These are phyloP conservation scores for Hysterangium stoloniferum DNA, from an alignment of 768 basidiomycete genomes.

Conservation along the genomic window DNA sequence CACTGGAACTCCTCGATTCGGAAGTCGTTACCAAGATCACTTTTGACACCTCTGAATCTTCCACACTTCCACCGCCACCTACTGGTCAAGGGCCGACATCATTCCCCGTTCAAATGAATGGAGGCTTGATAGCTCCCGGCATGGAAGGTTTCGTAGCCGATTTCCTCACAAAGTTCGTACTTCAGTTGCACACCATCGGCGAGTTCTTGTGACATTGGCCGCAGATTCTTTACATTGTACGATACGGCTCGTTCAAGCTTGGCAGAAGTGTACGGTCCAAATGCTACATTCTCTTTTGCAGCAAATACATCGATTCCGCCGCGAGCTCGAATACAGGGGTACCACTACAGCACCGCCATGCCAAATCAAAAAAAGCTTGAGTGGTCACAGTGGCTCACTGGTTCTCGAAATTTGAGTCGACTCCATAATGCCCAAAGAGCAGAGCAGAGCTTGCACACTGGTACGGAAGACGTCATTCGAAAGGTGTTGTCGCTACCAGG, in stretches of 20 bases:
- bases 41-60: constrained; percentile 62
- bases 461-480: constrained; percentile 54
- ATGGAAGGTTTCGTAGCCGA: constrained; percentile 66
- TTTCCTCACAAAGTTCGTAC: constrained; percentile 68
- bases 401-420: constrained; percentile 72
- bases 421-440: constrained; percentile 12
- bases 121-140: constrained; percentile 35
- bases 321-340: constrained; percentile 67
- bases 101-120: constrained; percentile 68
- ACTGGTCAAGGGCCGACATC: constrained; percentile 45
- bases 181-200: background rate
- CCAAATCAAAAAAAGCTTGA: constrained; percentile 80
- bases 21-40: constrained; percentile 71
- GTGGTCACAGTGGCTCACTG: constrained; percentile 66
- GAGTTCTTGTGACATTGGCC: constrained; percentile 6
- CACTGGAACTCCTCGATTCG: constrained; percentile 77
- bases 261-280: constrained; percentile 66
- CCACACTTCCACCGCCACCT: constrained; percentile 31
- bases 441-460: constrained; percentile 53
- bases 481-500: constrained; percentile 58
- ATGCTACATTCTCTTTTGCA: constrained; percentile 88
- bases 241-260: constrained; percentile 68
- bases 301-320: constrained; percentile 76
- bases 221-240: constrained; percentile 78
- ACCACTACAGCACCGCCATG: constrained; percentile 52